These are phyloP conservation scores for Fusarium abutilonis DNA, from an alignment of 2,329 filamentous ascomycete species.

Conservation along the genomic window DNA sequence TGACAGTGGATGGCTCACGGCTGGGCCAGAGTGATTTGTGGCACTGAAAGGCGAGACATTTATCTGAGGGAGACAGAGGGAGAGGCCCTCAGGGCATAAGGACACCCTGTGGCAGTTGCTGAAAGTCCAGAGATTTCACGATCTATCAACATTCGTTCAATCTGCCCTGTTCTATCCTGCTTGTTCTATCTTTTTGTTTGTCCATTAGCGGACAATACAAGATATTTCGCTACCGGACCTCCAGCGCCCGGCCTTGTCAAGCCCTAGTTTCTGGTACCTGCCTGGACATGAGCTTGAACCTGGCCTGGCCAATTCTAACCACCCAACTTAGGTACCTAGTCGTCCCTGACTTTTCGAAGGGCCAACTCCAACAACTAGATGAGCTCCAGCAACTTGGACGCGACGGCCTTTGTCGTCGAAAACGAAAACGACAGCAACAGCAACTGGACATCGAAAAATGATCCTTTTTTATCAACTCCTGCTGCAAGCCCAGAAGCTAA, in stretches of 20 bases:
- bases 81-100: conserved; percentile 25
- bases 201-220: conserved; percentile 3
- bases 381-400: conserved; percentile 34
- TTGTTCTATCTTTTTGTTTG: conserved; percentile 18
- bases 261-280: conserved; percentile 18
- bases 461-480: conserved; percentile 30
- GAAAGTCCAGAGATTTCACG: conserved; percentile 17
- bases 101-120: conserved; percentile 27
- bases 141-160: conserved; percentile 29
- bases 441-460: conserved; percentile 19
- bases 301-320: conserved; percentile 26
- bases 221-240: conserved; percentile 26
- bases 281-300: conserved; percentile 15
- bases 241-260: conserved; percentile 19
- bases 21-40: conserved; percentile 36
- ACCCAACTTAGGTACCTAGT: neutral
- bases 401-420: conserved; percentile 42
- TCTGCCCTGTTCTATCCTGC: conserved; percentile 32
- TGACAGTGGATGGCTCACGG: conserved; percentile 33
- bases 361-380: conserved; percentile 41
- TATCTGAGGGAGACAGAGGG: conserved; percentile 22
- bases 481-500: conserved; percentile 25
- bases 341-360: conserved; percentile 32
- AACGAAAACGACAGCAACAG: conserved; percentile 11
- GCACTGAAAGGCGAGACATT: conserved; percentile 35